Evolutionary conservation across 345 rosid genomes (phyloP).

Genomic region (Anastatica hierochuntica): DNA sequence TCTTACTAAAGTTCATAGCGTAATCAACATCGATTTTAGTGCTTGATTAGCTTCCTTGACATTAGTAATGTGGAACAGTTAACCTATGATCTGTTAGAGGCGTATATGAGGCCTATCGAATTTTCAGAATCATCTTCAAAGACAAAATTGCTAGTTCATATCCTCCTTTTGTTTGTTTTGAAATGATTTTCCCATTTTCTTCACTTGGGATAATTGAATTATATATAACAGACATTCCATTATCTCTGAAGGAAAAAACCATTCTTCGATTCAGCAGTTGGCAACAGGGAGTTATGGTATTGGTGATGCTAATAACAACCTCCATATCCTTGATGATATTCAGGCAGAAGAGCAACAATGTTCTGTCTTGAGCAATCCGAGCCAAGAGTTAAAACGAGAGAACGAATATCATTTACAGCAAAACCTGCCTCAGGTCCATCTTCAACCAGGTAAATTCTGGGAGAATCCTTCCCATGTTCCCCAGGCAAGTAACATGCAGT

Average conservation of each 20-base stretch:
- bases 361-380: conserved; percentile 34
- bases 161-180: not conserved
- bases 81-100: no score
- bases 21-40: no score
- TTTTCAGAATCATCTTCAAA: no score
- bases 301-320: conserved; percentile 36
- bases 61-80: no score
- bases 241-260: conserved; percentile 47
- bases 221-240: no score
- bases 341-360: conserved; percentile 45
- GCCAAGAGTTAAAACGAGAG: conserved; percentile 34
- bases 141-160: no score
- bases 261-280: conserved; percentile 34
- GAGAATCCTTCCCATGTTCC: conserved; percentile 41
- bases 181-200: not conserved
- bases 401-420: conserved; percentile 31
- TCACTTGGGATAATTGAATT: not conserved
- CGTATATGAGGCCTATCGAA: no score
- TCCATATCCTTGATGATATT: conserved; percentile 31
- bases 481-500: conserved; percentile 39
- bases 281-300: conserved; percentile 38
- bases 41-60: no score
- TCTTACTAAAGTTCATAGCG: no score
- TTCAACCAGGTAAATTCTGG: conserved; percentile 34
- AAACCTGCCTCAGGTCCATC: conserved; percentile 44